Conservation (phyloP, 495 filamentous ascomycete genomes). For the Podospora fimiseda region DNA sequence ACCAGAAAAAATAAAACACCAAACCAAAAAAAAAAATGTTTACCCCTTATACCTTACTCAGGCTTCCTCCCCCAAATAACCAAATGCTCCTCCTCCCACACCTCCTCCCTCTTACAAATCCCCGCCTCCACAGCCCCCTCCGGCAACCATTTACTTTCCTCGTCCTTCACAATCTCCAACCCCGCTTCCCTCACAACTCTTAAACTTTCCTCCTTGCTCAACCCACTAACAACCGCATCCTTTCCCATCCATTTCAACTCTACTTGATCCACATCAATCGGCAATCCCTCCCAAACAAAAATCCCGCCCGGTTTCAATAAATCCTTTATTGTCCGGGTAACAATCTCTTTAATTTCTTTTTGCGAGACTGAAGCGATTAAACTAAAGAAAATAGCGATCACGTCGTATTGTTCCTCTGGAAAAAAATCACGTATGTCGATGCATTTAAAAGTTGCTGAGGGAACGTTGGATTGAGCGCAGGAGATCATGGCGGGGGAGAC, state of each 20-base stretch:
- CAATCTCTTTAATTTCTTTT: background rate
- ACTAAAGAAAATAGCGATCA: background rate
- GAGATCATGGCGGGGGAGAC: background rate
- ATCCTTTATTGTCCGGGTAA: background rate
- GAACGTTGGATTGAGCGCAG: background rate
- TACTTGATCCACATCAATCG: background rate
- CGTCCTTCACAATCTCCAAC: background rate
- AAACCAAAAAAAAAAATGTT: no score
- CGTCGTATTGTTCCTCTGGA: background rate
- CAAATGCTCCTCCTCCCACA: background rate
- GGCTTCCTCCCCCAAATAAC: background rate
- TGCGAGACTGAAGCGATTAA: background rate
- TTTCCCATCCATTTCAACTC: background rate
- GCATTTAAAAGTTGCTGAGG: background rate
- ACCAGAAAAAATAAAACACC: background rate
- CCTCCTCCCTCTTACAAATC: background rate
- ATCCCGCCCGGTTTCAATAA: background rate
- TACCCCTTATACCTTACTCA: background rate
- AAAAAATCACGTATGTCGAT: background rate
- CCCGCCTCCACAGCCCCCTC: background rate
- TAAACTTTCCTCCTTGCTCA: background rate
- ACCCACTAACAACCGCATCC: background rate
- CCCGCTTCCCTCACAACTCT: background rate
- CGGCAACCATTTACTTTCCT: background rate
- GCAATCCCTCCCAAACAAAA: background rate